phyloP scores from a whole-genome alignment of 306 rosid species.

The Cucumis hystrix region DNA sequence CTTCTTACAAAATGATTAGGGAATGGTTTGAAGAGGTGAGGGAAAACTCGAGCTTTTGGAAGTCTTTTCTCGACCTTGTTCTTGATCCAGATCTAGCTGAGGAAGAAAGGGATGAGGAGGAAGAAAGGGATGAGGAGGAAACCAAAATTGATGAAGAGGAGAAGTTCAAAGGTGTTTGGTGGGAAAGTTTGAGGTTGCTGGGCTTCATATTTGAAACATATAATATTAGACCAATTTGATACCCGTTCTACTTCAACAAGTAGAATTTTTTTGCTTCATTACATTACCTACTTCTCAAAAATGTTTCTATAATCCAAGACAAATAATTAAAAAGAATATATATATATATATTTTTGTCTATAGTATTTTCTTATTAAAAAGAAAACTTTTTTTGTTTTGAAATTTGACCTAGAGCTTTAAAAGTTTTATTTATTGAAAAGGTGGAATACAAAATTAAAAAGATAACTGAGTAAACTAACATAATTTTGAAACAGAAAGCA shows the following conservation, averaged over 20 bases:
- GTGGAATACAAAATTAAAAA: background rate
- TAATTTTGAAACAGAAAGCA: background rate
- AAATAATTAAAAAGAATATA: background rate
- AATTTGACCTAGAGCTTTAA: background rate
- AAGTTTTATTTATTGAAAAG: background rate
- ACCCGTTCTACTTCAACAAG: background rate
- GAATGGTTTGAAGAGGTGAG: too few species aligned
- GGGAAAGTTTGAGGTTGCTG: too few species aligned
- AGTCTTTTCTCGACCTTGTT: too few species aligned
- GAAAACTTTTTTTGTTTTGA: background rate
- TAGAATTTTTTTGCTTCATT: background rate
- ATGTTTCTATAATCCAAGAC: background rate
- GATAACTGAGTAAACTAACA: background rate
- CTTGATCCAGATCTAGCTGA: too few species aligned
- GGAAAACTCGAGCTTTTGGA: too few species aligned
- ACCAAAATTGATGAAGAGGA: too few species aligned
- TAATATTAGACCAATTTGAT: background rate
- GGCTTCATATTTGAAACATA: background rate
- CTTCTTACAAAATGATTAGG: too few species aligned
- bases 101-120: too few species aligned
- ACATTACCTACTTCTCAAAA: background rate
- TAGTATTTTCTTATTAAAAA: too few species aligned
- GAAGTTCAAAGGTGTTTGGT: too few species aligned
- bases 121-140: too few species aligned
- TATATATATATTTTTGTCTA: background rate